These are phyloP conservation scores for Podaxis mareebaensis DNA, from an alignment of 768 basidiomycete genomes.

Conservation along the genomic window DNA sequence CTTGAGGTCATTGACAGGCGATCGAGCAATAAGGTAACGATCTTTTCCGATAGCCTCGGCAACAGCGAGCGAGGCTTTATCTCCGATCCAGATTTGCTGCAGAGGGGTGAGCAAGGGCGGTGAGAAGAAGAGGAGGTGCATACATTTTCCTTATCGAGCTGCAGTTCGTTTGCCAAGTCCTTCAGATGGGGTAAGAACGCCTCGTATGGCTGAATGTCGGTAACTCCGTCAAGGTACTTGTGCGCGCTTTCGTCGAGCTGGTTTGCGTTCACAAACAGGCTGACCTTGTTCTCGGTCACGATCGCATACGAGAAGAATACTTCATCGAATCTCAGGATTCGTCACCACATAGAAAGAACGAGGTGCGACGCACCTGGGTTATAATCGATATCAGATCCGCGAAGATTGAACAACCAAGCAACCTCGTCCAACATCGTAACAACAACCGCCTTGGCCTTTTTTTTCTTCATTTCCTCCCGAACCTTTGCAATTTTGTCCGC, in stretches of 20 bases:
- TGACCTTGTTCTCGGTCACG: constrained; percentile 56
- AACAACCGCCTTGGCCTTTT: constrained; percentile 70
- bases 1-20: constrained; percentile 79
- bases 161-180: constrained; percentile 38
- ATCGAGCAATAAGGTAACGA: constrained; percentile 57
- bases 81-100: constrained; percentile 74
- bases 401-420: constrained; percentile 91
- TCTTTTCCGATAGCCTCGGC: constrained; percentile 72
- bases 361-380: constrained; percentile 51
- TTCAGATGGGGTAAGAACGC: constrained; percentile 66
- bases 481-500: constrained; percentile 67
- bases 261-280: constrained; percentile 69
- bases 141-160: constrained; percentile 35
- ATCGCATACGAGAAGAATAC: constrained; percentile 95
- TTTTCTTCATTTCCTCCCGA: constrained; percentile 63
- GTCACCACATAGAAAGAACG: background rate
- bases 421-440: constrained; percentile 93
- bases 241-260: constrained; percentile 45
- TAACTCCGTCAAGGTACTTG: constrained; percentile 52
- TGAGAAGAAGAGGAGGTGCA: constrained; percentile 11
- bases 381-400: constrained; percentile 89
- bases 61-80: constrained; percentile 79
- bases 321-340: constrained; percentile 25
- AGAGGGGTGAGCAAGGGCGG: background rate
- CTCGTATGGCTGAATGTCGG: constrained; percentile 73